A percentile compares a stretch with the other conserved stretches of the same genome.
Evolutionary conservation across 2,329 filamentous ascomycete genomes (phyloP).

Genomic region (Plectosphaerella cucumerina): DNA sequence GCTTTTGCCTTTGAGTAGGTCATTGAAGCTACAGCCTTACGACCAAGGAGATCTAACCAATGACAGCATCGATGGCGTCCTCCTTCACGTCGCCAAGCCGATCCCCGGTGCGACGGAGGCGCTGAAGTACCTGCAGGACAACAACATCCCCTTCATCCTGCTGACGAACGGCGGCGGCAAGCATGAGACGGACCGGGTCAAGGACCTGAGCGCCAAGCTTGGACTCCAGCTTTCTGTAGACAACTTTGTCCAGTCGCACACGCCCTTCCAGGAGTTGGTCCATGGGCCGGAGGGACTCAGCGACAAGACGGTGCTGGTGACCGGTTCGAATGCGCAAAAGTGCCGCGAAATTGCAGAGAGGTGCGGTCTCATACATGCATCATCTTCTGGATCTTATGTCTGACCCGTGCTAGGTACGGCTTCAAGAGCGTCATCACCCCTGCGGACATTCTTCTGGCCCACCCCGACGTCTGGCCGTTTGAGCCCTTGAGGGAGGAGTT

Average conservation of each 20-base stretch:
- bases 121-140: conserved; percentile 66
- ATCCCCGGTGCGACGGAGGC: conserved; percentile 75
- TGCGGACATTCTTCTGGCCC: conserved; percentile 71
- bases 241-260: conserved; percentile 84
- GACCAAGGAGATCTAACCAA: neutral
- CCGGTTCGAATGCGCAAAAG: conserved; percentile 62
- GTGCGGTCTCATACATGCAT: conserved; percentile 26
- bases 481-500: conserved; percentile 59
- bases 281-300: conserved; percentile 48
- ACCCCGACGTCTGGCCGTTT: conserved; percentile 82
- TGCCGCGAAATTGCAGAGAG: conserved; percentile 70
- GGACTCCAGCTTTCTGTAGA: conserved; percentile 42
- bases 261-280: conserved; percentile 73
- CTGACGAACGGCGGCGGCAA: conserved; percentile 94
- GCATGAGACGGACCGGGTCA: conserved; percentile 49
- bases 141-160: conserved; percentile 85
- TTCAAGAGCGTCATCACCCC: conserved; percentile 82
- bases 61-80: conserved; percentile 83
- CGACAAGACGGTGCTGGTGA: conserved; percentile 68
- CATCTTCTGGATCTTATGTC: conserved; percentile 20
- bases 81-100: conserved; percentile 74
- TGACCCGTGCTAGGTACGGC: conserved; percentile 49
- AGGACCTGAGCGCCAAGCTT: conserved; percentile 29
- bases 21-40: too few relatives aligned
- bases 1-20: conserved; percentile 34